phyloP scores from a whole-genome alignment of 2,329 filamentous ascomycete genomes.

The Claviceps paspali region DNA sequence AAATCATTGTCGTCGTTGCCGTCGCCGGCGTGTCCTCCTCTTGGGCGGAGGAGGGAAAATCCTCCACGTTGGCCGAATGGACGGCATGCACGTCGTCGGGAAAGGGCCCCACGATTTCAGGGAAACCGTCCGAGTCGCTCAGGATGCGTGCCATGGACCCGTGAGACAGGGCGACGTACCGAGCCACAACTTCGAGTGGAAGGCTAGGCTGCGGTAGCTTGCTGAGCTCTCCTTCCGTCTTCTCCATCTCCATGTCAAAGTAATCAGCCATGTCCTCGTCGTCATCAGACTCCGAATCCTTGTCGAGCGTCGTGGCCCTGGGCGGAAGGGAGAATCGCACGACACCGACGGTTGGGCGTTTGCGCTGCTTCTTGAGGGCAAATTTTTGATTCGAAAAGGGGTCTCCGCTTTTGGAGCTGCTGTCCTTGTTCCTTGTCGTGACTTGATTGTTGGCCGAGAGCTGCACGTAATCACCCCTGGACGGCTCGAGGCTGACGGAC shows the following conservation, averaged over 20 bases:
- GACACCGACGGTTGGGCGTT: conserved; percentile 16
- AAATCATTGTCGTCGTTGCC: too few relatives aligned
- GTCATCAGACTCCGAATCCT: conserved; percentile 34
- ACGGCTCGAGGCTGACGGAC: background rate
- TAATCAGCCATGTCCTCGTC: conserved; percentile 44
- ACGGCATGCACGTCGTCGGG: conserved; percentile 7
- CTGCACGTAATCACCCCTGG: background rate
- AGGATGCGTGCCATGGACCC: conserved; percentile 33
- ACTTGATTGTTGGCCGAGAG: background rate
- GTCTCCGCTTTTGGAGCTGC: background rate
- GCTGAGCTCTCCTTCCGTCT: conserved; percentile 33
- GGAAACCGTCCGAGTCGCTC: conserved; percentile 27
- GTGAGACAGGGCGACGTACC: conserved; percentile 32
- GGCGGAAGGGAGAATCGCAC: conserved; percentile 26
- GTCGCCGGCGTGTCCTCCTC: too few relatives aligned
- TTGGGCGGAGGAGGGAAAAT: background rate
- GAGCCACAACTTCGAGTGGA: conserved; percentile 26
- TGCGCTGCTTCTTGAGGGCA: conserved; percentile 12
- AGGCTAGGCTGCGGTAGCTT: conserved; percentile 26
- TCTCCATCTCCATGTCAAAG: conserved; percentile 36
- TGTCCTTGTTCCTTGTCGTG: background rate
- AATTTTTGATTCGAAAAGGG: background rate
- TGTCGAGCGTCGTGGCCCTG: conserved; percentile 17
- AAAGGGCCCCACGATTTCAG: conserved; percentile 25
- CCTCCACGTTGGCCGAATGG: background rate